Evolutionary conservation across 1,284 basidiomycete genomes (phyloP).

Genomic region (Rhodotorula glutinis): DNA sequence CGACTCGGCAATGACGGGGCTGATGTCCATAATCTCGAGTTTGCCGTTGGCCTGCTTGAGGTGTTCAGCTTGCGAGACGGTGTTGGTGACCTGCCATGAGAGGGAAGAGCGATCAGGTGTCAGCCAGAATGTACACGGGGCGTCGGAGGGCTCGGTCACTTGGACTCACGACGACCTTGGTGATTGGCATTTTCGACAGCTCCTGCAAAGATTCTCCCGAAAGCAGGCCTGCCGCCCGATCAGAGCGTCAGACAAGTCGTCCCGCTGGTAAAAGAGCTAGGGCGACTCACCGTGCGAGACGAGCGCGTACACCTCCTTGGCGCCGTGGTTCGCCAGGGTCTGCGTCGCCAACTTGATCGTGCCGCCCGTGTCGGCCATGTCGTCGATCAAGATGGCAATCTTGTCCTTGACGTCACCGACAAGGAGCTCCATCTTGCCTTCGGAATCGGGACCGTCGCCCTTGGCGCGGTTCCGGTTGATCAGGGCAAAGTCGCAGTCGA

Average conservation of each 20-base stretch:
- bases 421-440: slow-evolving; percentile 76
- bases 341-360: slow-evolving; percentile 82
- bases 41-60: slow-evolving; percentile 50
- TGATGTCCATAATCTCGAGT: slow-evolving; percentile 71
- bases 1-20: slow-evolving; percentile 87
- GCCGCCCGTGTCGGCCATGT: slow-evolving; percentile 94
- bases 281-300: slow-evolving; percentile 78
- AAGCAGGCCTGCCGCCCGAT: slow-evolving; percentile 63
- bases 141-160: slow-evolving; percentile 20
- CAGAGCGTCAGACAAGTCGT: background rate
- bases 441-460: slow-evolving; percentile 55
- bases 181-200: slow-evolving; percentile 74
- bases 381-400: slow-evolving; percentile 91
- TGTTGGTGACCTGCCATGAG: slow-evolving; percentile 64
- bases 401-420: slow-evolving; percentile 96
- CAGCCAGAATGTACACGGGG: slow-evolving; percentile 20
- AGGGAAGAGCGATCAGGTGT: background rate
- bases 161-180: slow-evolving; percentile 74
- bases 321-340: slow-evolving; percentile 82
- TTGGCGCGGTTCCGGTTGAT: slow-evolving; percentile 77
- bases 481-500: slow-evolving; percentile 92
- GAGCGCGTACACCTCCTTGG: slow-evolving; percentile 79
- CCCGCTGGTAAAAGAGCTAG: too few relatives aligned
- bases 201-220: slow-evolving; percentile 77
- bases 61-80: slow-evolving; percentile 65